Evolutionary conservation across 176 grass and related monocot genomes (phyloP).

Genomic region (Rhipidocladum racemiflorum): DNA sequence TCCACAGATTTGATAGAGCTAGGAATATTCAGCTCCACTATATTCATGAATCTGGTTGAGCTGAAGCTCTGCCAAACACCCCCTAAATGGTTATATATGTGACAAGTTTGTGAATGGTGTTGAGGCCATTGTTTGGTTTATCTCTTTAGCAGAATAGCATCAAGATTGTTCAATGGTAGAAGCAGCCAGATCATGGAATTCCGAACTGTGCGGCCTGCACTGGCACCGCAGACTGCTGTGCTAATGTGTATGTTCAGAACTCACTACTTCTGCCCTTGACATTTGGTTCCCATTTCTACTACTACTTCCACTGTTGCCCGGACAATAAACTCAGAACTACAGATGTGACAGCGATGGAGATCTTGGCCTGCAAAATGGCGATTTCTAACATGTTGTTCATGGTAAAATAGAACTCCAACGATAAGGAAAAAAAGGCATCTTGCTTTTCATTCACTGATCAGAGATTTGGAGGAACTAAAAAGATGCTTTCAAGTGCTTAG

Average conservation of each 20-base stretch:
- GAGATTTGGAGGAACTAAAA: background rate
- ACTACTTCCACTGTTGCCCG: background rate
- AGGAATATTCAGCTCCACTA: no score
- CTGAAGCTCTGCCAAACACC: no score
- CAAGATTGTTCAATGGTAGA: background rate
- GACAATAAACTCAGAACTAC: background rate
- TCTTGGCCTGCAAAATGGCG: background rate
- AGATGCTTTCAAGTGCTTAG: background rate
- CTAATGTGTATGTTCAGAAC: background rate
- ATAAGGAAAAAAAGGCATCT: background rate
- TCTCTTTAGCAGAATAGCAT: background rate
- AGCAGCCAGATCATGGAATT: background rate
- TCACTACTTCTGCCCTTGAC: background rate
- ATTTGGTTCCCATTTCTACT: background rate
- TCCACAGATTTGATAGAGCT: no score
- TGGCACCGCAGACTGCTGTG: background rate
- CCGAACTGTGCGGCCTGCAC: background rate
- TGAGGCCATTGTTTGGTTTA: background rate
- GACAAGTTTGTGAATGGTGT: background rate
- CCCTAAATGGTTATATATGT: background rate
- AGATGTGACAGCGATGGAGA: background rate
- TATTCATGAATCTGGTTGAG: no score
- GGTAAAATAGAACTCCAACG: background rate
- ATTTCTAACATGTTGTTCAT: background rate
- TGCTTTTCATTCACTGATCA: background rate